Base-by-base conservation (phyloP, 176 grass and related monocot species). In the Triticum timopheevii region DNA sequence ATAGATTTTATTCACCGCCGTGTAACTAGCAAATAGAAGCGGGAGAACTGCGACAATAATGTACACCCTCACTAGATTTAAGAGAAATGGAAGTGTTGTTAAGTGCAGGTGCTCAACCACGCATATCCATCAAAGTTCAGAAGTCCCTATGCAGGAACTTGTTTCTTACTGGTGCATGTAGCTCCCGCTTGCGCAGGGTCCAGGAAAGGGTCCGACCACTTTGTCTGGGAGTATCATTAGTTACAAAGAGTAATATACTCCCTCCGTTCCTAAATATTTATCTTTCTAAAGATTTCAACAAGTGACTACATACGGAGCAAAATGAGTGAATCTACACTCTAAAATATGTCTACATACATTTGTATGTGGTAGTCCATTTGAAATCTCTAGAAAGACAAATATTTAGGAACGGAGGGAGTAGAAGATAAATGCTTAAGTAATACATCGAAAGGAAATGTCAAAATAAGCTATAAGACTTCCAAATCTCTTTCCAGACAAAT, bases 101-200 rank as follows among this genome's bases (percentile, higher is more conserved):
- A 36, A 62, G 56, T 63, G 25, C 52, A 88, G 35, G 3, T 80
- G 11, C 61, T 68, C 61, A 81, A 61, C 70, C 44, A 80, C 49
- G 38, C 44, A 69, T 83, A 33, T 2, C 20, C 36, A 77, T 49
- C 24, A 49, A 35, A 23, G 35, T 79, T 78, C 27, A 36, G 47
- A 69, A 39, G 20, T 39, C 49, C 42, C 47, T 7, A 17, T 16
- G 49, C 7, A 65, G 11, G 42, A 84, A 79, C 22, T 2, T 73
- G 35, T 30, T 36, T 80, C 5, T 58, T 8, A 54, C 31, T 76
- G n/a, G n/a, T n/a, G n/a, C n/a, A n/a, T n/a, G n/a, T n/a, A n/a
- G n/a, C n/a, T n/a, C n/a, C n/a, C n/a, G n/a, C n/a, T n/a, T n/a
- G n/a, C n/a, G n/a, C n/a, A n/a, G n/a, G n/a, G n/a, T n/a, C n/a